A percentile compares a stretch with the other conserved stretches of the same genome.
Conservation (phyloP, 2,329 filamentous ascomycete genomes). For the Cercospora brassicicola region DNA sequence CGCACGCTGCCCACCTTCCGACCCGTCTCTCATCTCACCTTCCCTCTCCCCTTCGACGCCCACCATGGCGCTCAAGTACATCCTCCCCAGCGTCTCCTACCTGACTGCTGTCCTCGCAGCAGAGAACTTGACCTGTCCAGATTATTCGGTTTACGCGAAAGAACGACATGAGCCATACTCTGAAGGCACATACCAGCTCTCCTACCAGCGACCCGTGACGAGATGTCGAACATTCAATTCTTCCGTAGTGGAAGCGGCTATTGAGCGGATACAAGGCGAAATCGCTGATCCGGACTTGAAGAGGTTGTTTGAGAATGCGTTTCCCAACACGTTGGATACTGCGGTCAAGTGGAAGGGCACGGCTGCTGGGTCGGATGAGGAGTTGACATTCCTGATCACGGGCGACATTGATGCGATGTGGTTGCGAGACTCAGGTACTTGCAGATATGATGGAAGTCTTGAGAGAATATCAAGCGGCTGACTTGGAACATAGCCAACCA, state of each 20-base stretch:
- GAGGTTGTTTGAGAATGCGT: constrained; percentile 70
- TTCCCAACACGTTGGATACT: constrained; percentile 73
- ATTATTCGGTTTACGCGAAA: constrained; percentile 47
- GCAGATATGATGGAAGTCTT: background rate
- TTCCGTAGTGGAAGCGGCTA: constrained; percentile 44
- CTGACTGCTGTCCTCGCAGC: constrained; percentile 14
- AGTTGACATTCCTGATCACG: constrained; percentile 62
- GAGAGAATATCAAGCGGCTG: background rate
- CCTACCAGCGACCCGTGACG: constrained; percentile 47
- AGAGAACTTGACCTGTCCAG: constrained; percentile 36
- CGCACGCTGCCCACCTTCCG: background rate
- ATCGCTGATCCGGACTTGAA: constrained; percentile 61
- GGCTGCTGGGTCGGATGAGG: constrained; percentile 53
- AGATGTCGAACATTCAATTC: constrained; percentile 52
- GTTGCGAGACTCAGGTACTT: constrained; percentile 45
- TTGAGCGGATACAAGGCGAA: constrained; percentile 34
- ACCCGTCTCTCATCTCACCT: background rate
- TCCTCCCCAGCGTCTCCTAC: constrained; percentile 9
- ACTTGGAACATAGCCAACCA: constrained; percentile 56
- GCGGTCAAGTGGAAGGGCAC: constrained; percentile 68
- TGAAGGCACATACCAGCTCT: constrained; percentile 47
- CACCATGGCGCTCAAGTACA: constrained; percentile 18
- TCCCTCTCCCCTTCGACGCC: background rate
- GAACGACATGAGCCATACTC: constrained; percentile 47
- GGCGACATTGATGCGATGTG: constrained; percentile 61